Evolutionary conservation across 2,329 filamentous ascomycete genomes (phyloP).

Genomic region (Cryoendolithus antarcticus): DNA sequence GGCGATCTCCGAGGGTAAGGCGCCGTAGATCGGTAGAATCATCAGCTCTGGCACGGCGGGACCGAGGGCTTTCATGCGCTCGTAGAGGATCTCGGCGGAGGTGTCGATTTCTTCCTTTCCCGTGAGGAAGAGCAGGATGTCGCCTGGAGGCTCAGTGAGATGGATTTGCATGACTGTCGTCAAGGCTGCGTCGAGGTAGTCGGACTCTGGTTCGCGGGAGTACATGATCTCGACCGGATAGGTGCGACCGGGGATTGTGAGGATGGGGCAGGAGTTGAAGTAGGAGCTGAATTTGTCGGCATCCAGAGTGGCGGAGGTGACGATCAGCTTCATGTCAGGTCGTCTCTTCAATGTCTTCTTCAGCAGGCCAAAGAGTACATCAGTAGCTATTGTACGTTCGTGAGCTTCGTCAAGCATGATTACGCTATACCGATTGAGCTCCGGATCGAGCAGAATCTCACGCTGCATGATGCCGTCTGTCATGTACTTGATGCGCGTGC

Average conservation of each 20-base stretch:
- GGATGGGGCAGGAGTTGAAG: conserved; percentile 91
- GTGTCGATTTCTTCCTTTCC: conserved; percentile 98
- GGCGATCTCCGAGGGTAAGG: conserved; percentile 85
- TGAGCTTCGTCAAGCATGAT: conserved; percentile 98
- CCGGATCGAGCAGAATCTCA: conserved; percentile 85
- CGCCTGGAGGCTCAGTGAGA: conserved; percentile 77
- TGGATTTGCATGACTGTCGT: conserved; percentile 98
- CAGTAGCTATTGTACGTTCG: conserved; percentile 90
- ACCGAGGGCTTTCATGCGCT: conserved; percentile 91
- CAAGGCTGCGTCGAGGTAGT: conserved; percentile 89
- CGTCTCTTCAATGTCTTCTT: conserved; percentile 85
- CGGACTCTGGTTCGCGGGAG: conserved; percentile 84
- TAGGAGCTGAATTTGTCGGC: conserved; percentile 96
- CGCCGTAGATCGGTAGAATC: conserved; percentile 92
- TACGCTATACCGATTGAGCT: conserved; percentile 79
- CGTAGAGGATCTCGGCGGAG: conserved; percentile 78
- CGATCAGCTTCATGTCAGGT: conserved; percentile 84
- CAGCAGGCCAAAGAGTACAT: conserved; percentile 84
- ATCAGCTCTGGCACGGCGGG: conserved; percentile 83
- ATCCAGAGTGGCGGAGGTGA: conserved; percentile 91
- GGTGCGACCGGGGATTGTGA: conserved; percentile 88
- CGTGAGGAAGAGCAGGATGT: conserved; percentile 93
- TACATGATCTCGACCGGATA: conserved; percentile 96
- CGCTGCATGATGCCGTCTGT: conserved; percentile 96
- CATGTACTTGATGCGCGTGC: conserved; percentile 98